Percentiles rank a stretch among this genome's conserved stretches.
Evolutionary conservation across 2,329 filamentous ascomycete species (phyloP).

Genomic region (Ambrosiella xylebori): DNA sequence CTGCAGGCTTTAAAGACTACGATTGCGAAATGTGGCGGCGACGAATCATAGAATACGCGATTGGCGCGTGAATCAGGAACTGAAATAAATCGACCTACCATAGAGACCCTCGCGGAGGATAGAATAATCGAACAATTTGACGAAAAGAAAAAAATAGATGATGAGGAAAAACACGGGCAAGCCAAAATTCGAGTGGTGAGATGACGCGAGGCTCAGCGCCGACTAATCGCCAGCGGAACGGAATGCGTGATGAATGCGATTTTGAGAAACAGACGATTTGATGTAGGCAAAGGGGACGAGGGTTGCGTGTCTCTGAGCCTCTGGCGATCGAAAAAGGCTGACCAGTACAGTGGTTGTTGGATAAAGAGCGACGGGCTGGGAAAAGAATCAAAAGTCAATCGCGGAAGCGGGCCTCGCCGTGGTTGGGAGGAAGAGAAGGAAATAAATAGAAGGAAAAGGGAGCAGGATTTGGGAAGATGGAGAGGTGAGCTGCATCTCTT

Average conservation of each 20-base stretch:
- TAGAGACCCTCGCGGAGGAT: not conserved
- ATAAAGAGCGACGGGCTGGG: not conserved
- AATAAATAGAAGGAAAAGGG: conserved; percentile 14
- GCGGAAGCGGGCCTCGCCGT: conserved; percentile 10
- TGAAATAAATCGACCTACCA: not conserved
- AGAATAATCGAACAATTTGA: too few relatives aligned
- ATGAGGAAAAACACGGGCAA: not conserved
- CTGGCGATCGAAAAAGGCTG: not conserved
- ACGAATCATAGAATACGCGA: conserved; percentile 1
- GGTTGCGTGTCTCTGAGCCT: too few relatives aligned
- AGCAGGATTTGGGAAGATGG: conserved; percentile 15
- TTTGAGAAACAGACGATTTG: too few relatives aligned
- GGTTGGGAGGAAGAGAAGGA: conserved; percentile 13
- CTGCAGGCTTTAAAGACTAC: too few relatives aligned
- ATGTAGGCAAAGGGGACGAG: not conserved
- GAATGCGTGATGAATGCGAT: not conserved
- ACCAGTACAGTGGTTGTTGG: too few relatives aligned
- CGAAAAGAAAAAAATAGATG: not conserved
- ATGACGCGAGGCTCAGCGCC: not conserved
- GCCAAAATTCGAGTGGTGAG: not conserved
- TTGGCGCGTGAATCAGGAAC: not conserved
- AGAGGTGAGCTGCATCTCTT: conserved; percentile 14
- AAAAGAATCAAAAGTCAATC: conserved; percentile 4
- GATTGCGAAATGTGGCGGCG: too few relatives aligned
- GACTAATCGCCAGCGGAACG: not conserved